A percentile compares a stretch with the other conserved stretches of the same genome.
These are phyloP conservation scores for Xylaria castorea DNA, from an alignment of 495 filamentous ascomycete genomes.

Conservation along the genomic window DNA sequence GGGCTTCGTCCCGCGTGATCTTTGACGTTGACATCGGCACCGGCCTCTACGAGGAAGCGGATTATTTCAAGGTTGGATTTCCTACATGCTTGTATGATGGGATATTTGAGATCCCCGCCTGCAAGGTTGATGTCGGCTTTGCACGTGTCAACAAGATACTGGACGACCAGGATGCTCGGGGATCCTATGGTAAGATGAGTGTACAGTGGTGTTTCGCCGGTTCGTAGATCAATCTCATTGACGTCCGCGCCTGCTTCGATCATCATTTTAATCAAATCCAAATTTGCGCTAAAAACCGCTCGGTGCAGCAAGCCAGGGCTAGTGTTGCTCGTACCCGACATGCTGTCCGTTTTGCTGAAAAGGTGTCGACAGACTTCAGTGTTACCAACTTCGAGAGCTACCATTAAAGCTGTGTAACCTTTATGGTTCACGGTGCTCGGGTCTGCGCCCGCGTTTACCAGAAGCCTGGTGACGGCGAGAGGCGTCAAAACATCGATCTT, in stretches of 20 bases:
- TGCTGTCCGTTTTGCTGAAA: not conserved
- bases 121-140: not conserved
- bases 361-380: not conserved
- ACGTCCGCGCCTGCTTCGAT: not conserved
- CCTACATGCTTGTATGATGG: not conserved
- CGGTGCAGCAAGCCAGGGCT: not conserved
- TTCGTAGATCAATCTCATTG: not conserved
- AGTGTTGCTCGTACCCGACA: not conserved
- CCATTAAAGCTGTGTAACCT: not conserved
- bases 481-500: not conserved
- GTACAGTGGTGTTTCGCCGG: not conserved
- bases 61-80: not conserved
- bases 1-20: conserved; percentile 3
- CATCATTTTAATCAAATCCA: not conserved
- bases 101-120: not conserved
- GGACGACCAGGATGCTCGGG: not conserved
- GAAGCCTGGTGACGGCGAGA: not conserved
- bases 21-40: not conserved
- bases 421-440: not conserved
- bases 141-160: not conserved
- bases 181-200: not conserved
- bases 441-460: not conserved
- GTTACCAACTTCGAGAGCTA: not conserved
- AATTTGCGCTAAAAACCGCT: not conserved
- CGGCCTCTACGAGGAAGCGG: not conserved